Conservation (phyloP, 176 grass and related monocot genomes). For the Oryza nivara region DNA sequence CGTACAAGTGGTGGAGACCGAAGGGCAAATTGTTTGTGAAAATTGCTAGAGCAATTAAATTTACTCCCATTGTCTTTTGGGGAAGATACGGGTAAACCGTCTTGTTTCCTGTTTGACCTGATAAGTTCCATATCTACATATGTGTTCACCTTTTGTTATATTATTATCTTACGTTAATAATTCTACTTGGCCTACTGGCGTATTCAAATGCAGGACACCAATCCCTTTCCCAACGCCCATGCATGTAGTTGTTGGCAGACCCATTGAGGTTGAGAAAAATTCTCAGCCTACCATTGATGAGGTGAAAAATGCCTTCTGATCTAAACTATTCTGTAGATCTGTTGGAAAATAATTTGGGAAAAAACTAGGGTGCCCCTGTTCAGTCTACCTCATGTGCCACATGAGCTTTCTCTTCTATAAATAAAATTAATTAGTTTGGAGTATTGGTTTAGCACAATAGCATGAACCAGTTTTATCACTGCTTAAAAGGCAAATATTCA, state of each 20-base stretch:
- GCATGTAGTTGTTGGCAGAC: slow-evolving; percentile 86
- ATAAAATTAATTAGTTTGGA: neutral
- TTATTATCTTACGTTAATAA: neutral
- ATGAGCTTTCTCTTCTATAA: neutral
- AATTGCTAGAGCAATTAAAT: slow-evolving; percentile 87
- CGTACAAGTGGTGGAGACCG: slow-evolving; percentile 79
- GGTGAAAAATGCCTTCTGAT: slow-evolving; percentile 42
- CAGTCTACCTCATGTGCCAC: neutral
- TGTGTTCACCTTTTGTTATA: neutral
- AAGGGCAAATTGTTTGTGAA: slow-evolving; percentile 78
- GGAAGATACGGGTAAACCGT: slow-evolving; percentile 79
- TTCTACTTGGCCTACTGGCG: slow-evolving; percentile 1
- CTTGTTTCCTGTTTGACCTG: neutral
- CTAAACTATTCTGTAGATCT: neutral
- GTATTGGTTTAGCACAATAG: neutral
- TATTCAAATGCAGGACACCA: slow-evolving; percentile 63
- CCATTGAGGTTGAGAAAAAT: slow-evolving; percentile 72
- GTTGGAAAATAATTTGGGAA: neutral
- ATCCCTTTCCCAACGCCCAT: slow-evolving; percentile 75
- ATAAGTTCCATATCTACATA: slow-evolving; percentile 15
- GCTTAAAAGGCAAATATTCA: neutral
- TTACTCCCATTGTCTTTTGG: slow-evolving; percentile 92
- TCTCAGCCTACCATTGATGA: slow-evolving; percentile 75
- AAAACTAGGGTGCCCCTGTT: neutral
- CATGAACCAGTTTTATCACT: neutral